Evolutionary conservation across 495 filamentous ascomycete genomes (phyloP).

Genomic region (Hyphodiscus hymeniophilus): DNA sequence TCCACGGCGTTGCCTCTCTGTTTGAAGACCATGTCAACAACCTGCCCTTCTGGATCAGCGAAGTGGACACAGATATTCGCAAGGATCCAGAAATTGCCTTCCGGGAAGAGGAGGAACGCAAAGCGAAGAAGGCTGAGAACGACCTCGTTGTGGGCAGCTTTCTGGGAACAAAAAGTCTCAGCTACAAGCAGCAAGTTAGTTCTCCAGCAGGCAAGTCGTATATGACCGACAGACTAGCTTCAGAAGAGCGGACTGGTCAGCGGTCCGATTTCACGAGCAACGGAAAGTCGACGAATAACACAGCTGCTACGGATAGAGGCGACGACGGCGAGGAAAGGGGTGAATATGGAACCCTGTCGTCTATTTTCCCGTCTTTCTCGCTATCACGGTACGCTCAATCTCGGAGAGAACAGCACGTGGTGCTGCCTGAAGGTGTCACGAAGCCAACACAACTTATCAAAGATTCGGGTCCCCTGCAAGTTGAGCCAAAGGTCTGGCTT

Average conservation of each 20-base stretch:
- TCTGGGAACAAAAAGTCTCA: slow-evolving; percentile 42
- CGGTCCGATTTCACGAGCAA: slow-evolving; percentile 2
- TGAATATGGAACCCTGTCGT: slow-evolving; percentile 42
- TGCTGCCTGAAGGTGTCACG: slow-evolving; percentile 75
- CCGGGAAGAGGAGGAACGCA: slow-evolving; percentile 78
- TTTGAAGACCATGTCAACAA: slow-evolving; percentile 96
- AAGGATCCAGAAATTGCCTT: slow-evolving; percentile 88
- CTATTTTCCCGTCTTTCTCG: slow-evolving; percentile 67
- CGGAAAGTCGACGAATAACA: background rate
- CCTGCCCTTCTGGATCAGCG: slow-evolving; percentile 90
- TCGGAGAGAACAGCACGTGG: slow-evolving; percentile 29
- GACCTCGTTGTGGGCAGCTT: slow-evolving; percentile 86
- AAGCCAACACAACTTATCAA: slow-evolving; percentile 84
- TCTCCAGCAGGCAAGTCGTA: slow-evolving; percentile 53
- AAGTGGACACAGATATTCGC: slow-evolving; percentile 85
- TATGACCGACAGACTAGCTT: slow-evolving; percentile 30
- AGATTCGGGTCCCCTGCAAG: slow-evolving; percentile 78
- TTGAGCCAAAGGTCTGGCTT: slow-evolving; percentile 97
- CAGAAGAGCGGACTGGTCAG: slow-evolving; percentile 9
- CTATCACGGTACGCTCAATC: slow-evolving; percentile 59
- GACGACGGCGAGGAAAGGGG: slow-evolving; percentile 9
- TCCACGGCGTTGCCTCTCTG: slow-evolving; percentile 81
- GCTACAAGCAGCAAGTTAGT: slow-evolving; percentile 47
- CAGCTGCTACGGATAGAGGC: background rate
- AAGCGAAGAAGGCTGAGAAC: slow-evolving; percentile 71